These are phyloP conservation scores for Spencermartinsiella europaea DNA, from an alignment of 805 yeast genomes.

Conservation along the genomic window DNA sequence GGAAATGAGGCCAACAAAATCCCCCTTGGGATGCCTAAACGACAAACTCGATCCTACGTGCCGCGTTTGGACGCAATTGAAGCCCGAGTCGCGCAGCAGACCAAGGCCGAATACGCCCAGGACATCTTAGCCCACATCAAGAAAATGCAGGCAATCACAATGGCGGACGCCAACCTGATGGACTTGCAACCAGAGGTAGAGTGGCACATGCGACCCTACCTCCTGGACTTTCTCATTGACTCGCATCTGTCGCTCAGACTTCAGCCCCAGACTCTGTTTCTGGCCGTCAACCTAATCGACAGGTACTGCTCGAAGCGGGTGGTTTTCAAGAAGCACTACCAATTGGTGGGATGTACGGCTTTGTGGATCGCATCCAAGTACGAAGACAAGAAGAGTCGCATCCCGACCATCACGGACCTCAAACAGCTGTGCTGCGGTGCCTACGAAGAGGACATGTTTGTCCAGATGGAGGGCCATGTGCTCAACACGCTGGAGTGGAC, in stretches of 20 bases:
- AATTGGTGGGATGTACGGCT: conserved; percentile 85
- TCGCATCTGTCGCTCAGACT: conserved; percentile 52
- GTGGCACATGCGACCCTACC: conserved; percentile 62
- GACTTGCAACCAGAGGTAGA: conserved; percentile 85
- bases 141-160: conserved; percentile 29
- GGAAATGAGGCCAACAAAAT: too few species aligned
- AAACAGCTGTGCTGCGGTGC: conserved; percentile 65
- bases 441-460: conserved; percentile 56
- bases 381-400: conserved; percentile 66
- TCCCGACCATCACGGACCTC: conserved; percentile 70
- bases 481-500: conserved; percentile 68
- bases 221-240: conserved; percentile 77
- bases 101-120: conserved; percentile 33
- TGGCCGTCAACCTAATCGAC: conserved; percentile 72
- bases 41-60: conserved; percentile 7
- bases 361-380: conserved; percentile 88
- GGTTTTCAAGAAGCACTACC: conserved; percentile 80
- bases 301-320: conserved; percentile 87
- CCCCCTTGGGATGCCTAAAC: conserved; percentile 1
- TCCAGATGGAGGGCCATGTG: conserved; percentile 76
- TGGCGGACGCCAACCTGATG: conserved; percentile 60
- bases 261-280: conserved; percentile 63
- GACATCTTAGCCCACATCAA: conserved; percentile 35
- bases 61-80: conserved; percentile 19
- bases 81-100: conserved; percentile 14